Evolutionary conservation across 768 basidiomycete genomes (phyloP).

Genomic region (Myochromella boudieri): DNA sequence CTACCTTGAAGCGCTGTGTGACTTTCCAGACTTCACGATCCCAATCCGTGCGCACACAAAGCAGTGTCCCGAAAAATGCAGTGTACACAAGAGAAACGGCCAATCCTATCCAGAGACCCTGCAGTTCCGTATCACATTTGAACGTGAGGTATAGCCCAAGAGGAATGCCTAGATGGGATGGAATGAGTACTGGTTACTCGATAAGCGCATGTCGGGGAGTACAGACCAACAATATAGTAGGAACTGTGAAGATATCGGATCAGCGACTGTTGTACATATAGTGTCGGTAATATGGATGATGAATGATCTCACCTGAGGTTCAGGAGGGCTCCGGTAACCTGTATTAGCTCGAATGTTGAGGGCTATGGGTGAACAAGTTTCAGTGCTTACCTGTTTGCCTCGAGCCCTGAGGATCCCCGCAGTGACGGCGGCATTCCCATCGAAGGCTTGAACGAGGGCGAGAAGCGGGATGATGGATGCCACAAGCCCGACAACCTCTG

Average conservation of each 20-base stretch:
- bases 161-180: conserved; percentile 52
- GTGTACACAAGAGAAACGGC: neutral
- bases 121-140: conserved; percentile 19
- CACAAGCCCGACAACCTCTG: conserved; percentile 57
- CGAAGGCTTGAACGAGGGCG: conserved; percentile 80
- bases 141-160: conserved; percentile 61
- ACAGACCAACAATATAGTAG: conserved; percentile 14
- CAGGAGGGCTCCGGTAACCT: conserved; percentile 73
- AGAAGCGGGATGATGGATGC: conserved; percentile 72
- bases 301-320: conserved; percentile 60
- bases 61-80: neutral
- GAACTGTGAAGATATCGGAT: neutral
- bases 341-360: neutral
- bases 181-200: neutral
- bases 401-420: conserved; percentile 79
- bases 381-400: conserved; percentile 61
- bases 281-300: neutral
- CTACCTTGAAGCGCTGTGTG: neutral
- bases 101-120: conserved; percentile 9
- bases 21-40: conserved; percentile 8
- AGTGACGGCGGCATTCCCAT: conserved; percentile 65
- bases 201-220: neutral
- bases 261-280: neutral
- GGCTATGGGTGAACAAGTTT: no score
- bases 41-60: conserved; percentile 11